phyloP scores from a whole-genome alignment of 2,329 filamentous ascomycete species.

The Teratosphaeria destructans region DNA sequence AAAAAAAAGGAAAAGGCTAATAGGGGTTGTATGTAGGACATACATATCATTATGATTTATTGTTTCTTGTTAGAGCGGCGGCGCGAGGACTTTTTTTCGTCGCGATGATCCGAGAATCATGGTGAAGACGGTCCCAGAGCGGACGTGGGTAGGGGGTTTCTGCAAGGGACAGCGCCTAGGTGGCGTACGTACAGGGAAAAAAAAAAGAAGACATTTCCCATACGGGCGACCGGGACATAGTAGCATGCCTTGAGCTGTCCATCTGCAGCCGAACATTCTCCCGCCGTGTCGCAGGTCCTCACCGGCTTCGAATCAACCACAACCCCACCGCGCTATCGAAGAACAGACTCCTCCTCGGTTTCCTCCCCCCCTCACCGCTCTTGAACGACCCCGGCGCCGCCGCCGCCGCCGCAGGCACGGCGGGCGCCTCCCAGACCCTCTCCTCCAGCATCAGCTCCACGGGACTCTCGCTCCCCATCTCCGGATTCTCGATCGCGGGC shows the following conservation, averaged over 20 bases:
- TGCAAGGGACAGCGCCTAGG: background rate
- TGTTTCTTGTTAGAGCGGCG: no score
- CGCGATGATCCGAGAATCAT: background rate
- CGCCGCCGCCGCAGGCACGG: slow-evolving; percentile 2
- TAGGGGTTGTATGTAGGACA: no score
- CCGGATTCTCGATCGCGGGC: slow-evolving; percentile 18
- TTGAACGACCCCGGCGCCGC: background rate
- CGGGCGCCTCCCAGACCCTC: slow-evolving; percentile 15
- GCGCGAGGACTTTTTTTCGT: no score
- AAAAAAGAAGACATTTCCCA: no score
- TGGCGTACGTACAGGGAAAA: no score
- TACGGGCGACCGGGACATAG: no score
- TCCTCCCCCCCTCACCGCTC: background rate
- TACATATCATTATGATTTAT: no score
- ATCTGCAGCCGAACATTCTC: background rate
- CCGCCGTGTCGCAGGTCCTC: background rate
- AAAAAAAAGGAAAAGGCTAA: no score
- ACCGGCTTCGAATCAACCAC: slow-evolving; percentile 16
- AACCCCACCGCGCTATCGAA: slow-evolving; percentile 16
- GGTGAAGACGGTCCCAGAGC: background rate
- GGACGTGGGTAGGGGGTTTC: no score
- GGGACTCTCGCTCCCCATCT: slow-evolving; percentile 15
- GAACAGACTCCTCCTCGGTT: slow-evolving; percentile 14
- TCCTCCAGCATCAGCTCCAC: slow-evolving; percentile 15
- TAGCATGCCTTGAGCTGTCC: no score